These are phyloP conservation scores for Debaryomyces singareniensis DNA, from an alignment of 1,139 yeast species.

Conservation along the genomic window DNA sequence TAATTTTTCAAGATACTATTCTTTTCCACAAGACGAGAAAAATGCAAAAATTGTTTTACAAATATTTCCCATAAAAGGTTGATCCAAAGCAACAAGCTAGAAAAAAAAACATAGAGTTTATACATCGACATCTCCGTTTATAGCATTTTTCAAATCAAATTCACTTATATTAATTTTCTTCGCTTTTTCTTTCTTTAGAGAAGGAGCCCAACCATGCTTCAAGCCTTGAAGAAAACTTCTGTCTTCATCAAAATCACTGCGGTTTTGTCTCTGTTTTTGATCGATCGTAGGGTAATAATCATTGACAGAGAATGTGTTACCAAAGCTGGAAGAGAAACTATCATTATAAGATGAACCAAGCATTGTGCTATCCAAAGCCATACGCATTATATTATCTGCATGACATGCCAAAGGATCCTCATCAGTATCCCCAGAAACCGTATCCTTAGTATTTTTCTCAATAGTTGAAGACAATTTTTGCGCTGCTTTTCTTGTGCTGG, in stretches of 20 bases:
- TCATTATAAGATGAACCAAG: conserved; percentile 33
- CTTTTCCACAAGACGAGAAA: conserved; percentile 17
- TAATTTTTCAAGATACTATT: conserved; percentile 9
- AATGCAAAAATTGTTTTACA: conserved; percentile 18
- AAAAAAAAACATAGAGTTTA: not conserved
- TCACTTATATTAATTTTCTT: conserved; percentile 29
- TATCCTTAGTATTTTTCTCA: not conserved
- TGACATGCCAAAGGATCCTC: conserved; percentile 43
- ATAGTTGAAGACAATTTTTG: not conserved
- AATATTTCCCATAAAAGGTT: conserved; percentile 11
- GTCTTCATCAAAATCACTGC: conserved; percentile 18
- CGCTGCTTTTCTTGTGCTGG: not conserved
- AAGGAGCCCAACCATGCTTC: conserved; percentile 9
- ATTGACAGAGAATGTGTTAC: conserved; percentile 24
- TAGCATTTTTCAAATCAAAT: conserved; percentile 29
- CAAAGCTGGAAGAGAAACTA: conserved; percentile 28
- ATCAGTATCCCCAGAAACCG: conserved; percentile 15
- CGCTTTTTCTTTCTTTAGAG: conserved; percentile 15
- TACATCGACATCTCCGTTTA: conserved; percentile 3
- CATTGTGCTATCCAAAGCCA: conserved; percentile 47
- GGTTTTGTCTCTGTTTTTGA: conserved; percentile 10
- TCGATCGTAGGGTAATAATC: conserved; percentile 17
- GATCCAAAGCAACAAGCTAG: no score
- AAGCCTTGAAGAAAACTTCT: conserved; percentile 24
- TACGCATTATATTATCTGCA: conserved; percentile 41